A percentile compares a stretch with the other conserved stretches of the same genome.
Evolutionary conservation across 805 yeast species (phyloP).

Genomic region (Zygosaccharomyces gambellarensis): DNA sequence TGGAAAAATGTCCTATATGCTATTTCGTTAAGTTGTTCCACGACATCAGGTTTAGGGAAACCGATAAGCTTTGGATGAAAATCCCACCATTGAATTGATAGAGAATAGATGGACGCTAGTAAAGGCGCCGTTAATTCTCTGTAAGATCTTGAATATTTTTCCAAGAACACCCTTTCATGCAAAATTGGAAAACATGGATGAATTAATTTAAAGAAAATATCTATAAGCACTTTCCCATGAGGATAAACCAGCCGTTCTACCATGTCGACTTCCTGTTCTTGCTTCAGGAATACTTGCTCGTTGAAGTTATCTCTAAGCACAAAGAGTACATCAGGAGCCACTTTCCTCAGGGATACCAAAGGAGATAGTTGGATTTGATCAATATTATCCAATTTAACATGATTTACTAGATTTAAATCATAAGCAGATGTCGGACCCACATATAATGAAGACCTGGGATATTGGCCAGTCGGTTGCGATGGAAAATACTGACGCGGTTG

Average conservation of each 20-base stretch:
- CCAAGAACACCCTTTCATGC: conserved; percentile 86
- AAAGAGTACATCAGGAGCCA: conserved; percentile 71
- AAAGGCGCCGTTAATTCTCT: conserved; percentile 89
- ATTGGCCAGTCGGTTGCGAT: conserved; percentile 45
- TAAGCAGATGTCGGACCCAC: conserved; percentile 86
- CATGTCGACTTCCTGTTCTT: conserved; percentile 74
- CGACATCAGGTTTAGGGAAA: conserved; percentile 69
- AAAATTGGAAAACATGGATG: conserved; percentile 91
- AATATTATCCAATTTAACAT: conserved; percentile 59
- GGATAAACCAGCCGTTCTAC: conserved; percentile 88
- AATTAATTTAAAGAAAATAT: conserved; percentile 74
- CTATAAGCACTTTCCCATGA: conserved; percentile 76
- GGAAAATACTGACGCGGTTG: conserved; percentile 3
- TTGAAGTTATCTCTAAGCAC: conserved; percentile 76
- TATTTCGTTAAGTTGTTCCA: conserved; percentile 59
- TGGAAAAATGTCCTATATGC: conserved; percentile 64
- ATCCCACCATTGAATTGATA: conserved; percentile 95
- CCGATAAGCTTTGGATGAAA: conserved; percentile 61
- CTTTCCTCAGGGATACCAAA: conserved; percentile 67
- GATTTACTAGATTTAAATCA: conserved; percentile 64
- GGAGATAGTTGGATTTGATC: conserved; percentile 76
- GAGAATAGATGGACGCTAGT: conserved; percentile 81
- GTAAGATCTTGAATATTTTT: conserved; percentile 85
- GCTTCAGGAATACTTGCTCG: conserved; percentile 58
- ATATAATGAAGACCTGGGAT: conserved; percentile 83